These are phyloP conservation scores for Tolypocladium inflatum DNA, from an alignment of 2,329 filamentous ascomycete species.

Conservation along the genomic window DNA sequence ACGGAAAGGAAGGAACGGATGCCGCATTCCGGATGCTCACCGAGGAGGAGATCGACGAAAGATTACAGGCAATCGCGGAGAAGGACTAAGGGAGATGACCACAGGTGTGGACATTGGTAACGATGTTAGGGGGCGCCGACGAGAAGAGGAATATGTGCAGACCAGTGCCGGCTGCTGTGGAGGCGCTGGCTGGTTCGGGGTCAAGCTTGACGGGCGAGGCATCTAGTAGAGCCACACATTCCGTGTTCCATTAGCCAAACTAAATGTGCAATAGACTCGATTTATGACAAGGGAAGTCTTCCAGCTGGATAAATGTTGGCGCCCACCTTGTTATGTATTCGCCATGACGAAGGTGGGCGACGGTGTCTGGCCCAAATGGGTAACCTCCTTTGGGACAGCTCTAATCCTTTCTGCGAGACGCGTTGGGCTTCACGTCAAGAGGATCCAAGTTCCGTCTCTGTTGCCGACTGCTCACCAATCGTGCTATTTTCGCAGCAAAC, in stretches of 20 bases:
- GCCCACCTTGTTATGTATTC: background rate
- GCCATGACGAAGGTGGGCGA: background rate
- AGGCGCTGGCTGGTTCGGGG: background rate
- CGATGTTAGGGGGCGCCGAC: background rate
- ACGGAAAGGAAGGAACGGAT: conserved; percentile 76
- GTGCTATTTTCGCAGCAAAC: too few relatives aligned
- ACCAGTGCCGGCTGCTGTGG: background rate
- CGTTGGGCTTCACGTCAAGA: too few relatives aligned
- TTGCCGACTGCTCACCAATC: too few relatives aligned
- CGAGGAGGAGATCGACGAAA: conserved; percentile 96
- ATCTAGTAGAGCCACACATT: background rate
- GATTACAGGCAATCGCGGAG: conserved; percentile 95
- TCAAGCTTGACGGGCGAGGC: background rate
- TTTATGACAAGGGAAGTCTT: background rate
- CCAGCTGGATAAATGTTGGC: too few relatives aligned
- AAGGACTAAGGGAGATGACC: conserved; percentile 62
- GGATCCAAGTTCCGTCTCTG: too few relatives aligned
- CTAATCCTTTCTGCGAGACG: too few relatives aligned
- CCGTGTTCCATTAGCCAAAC: background rate
- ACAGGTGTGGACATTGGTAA: background rate
- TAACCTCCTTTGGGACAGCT: too few relatives aligned
- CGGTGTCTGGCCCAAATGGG: too few relatives aligned
- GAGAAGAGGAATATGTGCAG: background rate
- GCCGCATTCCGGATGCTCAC: conserved; percentile 78
- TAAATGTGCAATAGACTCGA: conserved; percentile 1